phyloP scores from a whole-genome alignment of 2,329 filamentous ascomycete species.

The Celoporthe dispersa region DNA sequence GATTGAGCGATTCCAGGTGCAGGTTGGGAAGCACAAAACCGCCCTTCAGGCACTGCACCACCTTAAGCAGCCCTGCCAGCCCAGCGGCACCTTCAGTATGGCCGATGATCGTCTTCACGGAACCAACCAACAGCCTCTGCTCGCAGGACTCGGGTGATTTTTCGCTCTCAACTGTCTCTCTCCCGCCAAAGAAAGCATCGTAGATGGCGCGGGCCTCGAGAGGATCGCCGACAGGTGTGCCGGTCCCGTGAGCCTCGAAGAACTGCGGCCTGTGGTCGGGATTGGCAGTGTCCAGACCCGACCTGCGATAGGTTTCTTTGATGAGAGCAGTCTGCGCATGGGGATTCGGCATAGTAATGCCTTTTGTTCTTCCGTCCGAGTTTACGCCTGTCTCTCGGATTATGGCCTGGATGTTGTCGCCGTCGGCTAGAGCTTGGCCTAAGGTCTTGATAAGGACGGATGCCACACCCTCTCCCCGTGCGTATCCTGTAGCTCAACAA shows the following conservation, averaged over 20 bases:
- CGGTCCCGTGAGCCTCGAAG: slow-evolving; percentile 52
- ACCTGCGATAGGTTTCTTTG: slow-evolving; percentile 46
- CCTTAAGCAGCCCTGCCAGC: slow-evolving; percentile 52
- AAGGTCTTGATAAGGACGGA: slow-evolving; percentile 56
- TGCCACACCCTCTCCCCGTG: slow-evolving; percentile 59
- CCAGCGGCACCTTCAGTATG: slow-evolving; percentile 57
- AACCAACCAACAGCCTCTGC: slow-evolving; percentile 44
- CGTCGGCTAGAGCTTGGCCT: slow-evolving; percentile 54
- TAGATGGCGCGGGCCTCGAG: slow-evolving; percentile 50
- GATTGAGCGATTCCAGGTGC: slow-evolving; percentile 47
- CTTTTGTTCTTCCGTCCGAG: slow-evolving; percentile 55
- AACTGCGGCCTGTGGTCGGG: slow-evolving; percentile 47
- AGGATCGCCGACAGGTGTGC: slow-evolving; percentile 46
- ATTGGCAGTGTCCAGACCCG: slow-evolving; percentile 44
- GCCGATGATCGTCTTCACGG: slow-evolving; percentile 51
- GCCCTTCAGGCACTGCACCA: slow-evolving; percentile 46
- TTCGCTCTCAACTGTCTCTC: too few relatives aligned
- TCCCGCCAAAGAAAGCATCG: slow-evolving; percentile 43
- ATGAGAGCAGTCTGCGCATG: slow-evolving; percentile 51
- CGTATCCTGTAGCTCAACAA: slow-evolving; percentile 46
- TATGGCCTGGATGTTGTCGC: slow-evolving; percentile 50
- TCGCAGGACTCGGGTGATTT: neutral
- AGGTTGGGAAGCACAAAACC: slow-evolving; percentile 48
- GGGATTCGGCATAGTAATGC: slow-evolving; percentile 58
- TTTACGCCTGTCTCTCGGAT: slow-evolving; percentile 54